Evolutionary conservation across 2,329 filamentous ascomycete genomes (phyloP).

Genomic region (Canariomyces notabilis): DNA sequence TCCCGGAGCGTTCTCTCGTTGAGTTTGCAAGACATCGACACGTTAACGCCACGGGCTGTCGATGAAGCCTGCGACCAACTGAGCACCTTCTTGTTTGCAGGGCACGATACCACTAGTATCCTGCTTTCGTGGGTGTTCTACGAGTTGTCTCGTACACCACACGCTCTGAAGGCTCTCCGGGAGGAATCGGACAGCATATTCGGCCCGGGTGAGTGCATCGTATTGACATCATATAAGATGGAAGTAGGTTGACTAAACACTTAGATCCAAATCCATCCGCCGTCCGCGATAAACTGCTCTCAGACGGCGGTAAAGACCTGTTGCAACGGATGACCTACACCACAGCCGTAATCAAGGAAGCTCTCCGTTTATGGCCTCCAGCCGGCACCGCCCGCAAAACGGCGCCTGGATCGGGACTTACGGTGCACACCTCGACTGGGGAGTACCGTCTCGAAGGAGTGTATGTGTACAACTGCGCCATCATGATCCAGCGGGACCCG

Average conservation of each 20-base stretch:
- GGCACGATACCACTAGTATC: slow-evolving; percentile 34
- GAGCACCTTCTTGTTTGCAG: slow-evolving; percentile 33
- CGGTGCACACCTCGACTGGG: slow-evolving; percentile 44
- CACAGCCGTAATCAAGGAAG: slow-evolving; percentile 34
- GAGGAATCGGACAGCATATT: slow-evolving; percentile 32
- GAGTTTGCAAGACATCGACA: slow-evolving; percentile 26
- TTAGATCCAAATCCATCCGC: slow-evolving; percentile 21
- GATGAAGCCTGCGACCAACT: slow-evolving; percentile 31
- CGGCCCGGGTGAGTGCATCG: slow-evolving; percentile 13
- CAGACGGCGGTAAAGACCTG: slow-evolving; percentile 23
- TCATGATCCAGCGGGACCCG: slow-evolving; percentile 30
- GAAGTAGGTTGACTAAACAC: no score
- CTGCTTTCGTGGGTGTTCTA: slow-evolving; percentile 32
- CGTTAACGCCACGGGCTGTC: slow-evolving; percentile 27
- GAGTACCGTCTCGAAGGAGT: slow-evolving; percentile 2
- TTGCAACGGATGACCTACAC: slow-evolving; percentile 30
- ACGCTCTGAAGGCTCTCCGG: slow-evolving; percentile 24
- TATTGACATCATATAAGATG: no score
- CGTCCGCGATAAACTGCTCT: slow-evolving; percentile 21
- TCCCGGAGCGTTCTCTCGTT: slow-evolving; percentile 29
- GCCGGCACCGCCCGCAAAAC: slow-evolving; percentile 27
- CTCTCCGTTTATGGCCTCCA: slow-evolving; percentile 30
- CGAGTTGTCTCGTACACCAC: slow-evolving; percentile 29
- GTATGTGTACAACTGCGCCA: slow-evolving; percentile 35
- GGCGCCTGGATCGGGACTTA: slow-evolving; percentile 22